phyloP scores from a whole-genome alignment of 2,329 filamentous ascomycete genomes.

The Cordyceps cicadae region DNA sequence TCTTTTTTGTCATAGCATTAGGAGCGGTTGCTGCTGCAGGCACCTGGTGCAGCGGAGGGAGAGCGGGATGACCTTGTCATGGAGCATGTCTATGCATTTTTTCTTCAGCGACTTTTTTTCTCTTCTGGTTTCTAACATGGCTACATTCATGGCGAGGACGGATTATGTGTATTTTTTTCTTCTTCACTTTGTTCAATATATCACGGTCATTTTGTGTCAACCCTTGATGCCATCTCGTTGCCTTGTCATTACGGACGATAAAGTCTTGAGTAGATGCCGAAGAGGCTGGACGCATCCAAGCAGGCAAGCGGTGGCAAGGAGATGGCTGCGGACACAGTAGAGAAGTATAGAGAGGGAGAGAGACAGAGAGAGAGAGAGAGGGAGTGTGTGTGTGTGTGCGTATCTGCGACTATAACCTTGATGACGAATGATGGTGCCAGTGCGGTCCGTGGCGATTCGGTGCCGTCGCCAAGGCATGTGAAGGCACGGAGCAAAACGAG shows the following conservation, averaged over 20 bases:
- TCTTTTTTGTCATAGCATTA: not conserved
- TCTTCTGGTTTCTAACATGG: not conserved
- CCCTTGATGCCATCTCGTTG: not conserved
- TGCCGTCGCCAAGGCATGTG: not conserved
- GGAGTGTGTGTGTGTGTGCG: too few species aligned
- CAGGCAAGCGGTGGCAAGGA: not conserved
- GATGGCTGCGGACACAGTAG: not conserved
- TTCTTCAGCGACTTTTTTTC: slow-evolving; percentile 1
- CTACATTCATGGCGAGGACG: not conserved
- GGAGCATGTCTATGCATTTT: slow-evolving; percentile 1
- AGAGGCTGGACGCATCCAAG: not conserved
- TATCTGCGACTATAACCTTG: too few species aligned
- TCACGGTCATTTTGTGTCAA: not conserved
- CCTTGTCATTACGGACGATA: not conserved
- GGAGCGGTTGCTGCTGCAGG: not conserved
- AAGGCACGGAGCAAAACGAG: not conserved
- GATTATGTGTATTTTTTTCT: too few species aligned
- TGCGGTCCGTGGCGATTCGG: too few species aligned
- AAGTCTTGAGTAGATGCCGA: not conserved
- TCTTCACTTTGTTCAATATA: not conserved
- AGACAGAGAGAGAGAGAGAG: too few species aligned
- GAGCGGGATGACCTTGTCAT: not conserved
- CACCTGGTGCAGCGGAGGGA: not conserved
- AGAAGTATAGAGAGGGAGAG: not conserved
- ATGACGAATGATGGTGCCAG: not conserved